These are phyloP conservation scores for Yamadazyma phyllophila DNA, from an alignment of 805 yeast species.

Conservation along the genomic window DNA sequence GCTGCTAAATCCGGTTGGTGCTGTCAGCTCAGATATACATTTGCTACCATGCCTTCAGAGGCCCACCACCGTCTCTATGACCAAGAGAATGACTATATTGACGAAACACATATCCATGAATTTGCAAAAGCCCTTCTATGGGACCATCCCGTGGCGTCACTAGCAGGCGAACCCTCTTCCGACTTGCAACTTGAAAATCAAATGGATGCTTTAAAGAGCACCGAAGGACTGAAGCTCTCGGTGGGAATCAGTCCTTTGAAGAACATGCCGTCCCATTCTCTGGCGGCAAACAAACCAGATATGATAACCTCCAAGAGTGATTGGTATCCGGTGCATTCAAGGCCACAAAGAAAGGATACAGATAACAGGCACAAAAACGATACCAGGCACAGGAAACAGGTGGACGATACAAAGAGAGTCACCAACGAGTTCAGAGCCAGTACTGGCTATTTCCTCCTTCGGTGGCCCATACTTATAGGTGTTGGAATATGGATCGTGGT, in stretches of 20 bases:
- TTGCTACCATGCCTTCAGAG: neutral
- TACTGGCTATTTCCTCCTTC: slow-evolving; percentile 39
- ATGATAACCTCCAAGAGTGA: slow-evolving; percentile 26
- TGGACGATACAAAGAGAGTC: slow-evolving; percentile 17
- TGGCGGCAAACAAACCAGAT: slow-evolving; percentile 4
- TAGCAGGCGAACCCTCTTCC: neutral
- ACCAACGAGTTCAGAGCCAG: slow-evolving; percentile 39
- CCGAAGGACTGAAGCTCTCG: slow-evolving; percentile 1
- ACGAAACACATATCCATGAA: slow-evolving; percentile 35
- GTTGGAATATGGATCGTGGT: slow-evolving; percentile 54
- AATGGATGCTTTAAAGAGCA: slow-evolving; percentile 1
- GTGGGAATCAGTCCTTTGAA: slow-evolving; percentile 5
- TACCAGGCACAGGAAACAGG: slow-evolving; percentile 25
- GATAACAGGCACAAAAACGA: slow-evolving; percentile 11
- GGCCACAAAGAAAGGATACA: slow-evolving; percentile 7
- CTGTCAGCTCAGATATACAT: no score
- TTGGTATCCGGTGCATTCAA: slow-evolving; percentile 23
- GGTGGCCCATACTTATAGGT: slow-evolving; percentile 64
- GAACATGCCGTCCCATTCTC: neutral
- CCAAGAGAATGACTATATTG: slow-evolving; percentile 22
- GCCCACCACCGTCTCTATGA: neutral
- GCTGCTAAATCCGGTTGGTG: neutral
- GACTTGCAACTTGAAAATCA: neutral
- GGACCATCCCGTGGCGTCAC: slow-evolving; percentile 26
- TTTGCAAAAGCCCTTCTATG: slow-evolving; percentile 41